Evolutionary conservation across 306 rosid genomes (phyloP).

Genomic region (Dalbergia cochinchinensis): DNA sequence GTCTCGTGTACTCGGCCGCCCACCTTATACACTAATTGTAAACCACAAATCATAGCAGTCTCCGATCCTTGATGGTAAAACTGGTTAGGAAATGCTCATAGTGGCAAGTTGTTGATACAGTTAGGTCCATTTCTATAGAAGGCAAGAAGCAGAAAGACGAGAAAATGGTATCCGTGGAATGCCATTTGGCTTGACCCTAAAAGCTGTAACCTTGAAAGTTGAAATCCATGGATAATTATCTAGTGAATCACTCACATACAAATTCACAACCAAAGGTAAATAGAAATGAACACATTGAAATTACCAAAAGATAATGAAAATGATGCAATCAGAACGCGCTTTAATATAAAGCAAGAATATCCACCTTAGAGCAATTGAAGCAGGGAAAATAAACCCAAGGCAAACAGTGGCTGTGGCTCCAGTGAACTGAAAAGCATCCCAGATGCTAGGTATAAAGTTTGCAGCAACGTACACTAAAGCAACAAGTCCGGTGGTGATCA

Average conservation of each 20-base stretch:
- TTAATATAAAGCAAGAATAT: conserved; percentile 8
- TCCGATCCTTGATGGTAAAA: not conserved
- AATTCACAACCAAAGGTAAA: conserved; percentile 24
- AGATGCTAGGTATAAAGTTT: conserved; percentile 75
- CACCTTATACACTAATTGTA: too few species aligned
- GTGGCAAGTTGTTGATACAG: not conserved
- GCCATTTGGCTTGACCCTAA: conserved; percentile 13
- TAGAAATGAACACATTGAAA: conserved; percentile 19
- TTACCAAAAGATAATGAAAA: conserved; percentile 1
- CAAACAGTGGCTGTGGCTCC: conserved; percentile 84
- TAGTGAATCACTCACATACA: not conserved
- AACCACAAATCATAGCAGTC: not conserved
- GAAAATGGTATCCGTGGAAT: not conserved
- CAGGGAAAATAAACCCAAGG: conserved; percentile 76
- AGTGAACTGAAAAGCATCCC: conserved; percentile 75
- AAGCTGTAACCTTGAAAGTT: not conserved
- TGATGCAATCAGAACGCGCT: not conserved
- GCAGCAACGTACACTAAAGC: conserved; percentile 61
- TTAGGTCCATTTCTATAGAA: not conserved
- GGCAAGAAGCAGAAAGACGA: not conserved
- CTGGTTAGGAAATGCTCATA: not conserved
- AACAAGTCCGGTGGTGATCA: conserved; percentile 60
- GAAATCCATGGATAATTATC: not conserved
- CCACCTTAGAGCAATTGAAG: conserved; percentile 74
- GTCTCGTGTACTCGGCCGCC: too few species aligned